phyloP scores from a whole-genome alignment of 2,329 filamentous ascomycete genomes.

The Pseudovirgaria hyperparasitica region DNA sequence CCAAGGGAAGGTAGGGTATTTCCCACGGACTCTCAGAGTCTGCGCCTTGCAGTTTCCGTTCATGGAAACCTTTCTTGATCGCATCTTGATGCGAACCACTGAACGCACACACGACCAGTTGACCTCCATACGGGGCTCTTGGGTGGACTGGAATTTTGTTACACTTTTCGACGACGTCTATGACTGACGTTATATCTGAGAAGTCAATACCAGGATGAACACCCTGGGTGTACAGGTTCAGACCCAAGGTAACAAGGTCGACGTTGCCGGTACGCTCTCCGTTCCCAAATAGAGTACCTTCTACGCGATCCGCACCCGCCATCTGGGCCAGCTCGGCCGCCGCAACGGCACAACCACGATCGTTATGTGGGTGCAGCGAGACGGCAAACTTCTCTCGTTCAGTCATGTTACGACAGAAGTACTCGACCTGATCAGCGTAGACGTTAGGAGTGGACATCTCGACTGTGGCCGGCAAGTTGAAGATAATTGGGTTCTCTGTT shows the following conservation, averaged over 20 bases:
- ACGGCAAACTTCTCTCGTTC: constrained; percentile 81
- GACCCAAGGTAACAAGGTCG: constrained; percentile 78
- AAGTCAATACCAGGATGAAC: constrained; percentile 79
- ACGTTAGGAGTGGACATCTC: constrained; percentile 92
- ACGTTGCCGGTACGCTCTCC: constrained; percentile 94
- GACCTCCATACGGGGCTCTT: constrained; percentile 79
- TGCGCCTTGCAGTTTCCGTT: constrained; percentile 48
- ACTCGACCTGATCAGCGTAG: constrained; percentile 93
- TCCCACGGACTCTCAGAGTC: constrained; percentile 60
- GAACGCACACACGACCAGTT: constrained; percentile 86
- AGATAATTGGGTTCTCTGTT: constrained; percentile 72
- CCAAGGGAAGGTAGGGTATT: constrained; percentile 83
- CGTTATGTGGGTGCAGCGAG: constrained; percentile 88
- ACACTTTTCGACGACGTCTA: constrained; percentile 79
- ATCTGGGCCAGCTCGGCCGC: constrained; percentile 89
- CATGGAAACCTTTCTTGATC: constrained; percentile 78
- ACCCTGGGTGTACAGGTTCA: constrained; percentile 94
- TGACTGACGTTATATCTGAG: constrained; percentile 73
- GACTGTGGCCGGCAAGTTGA: constrained; percentile 93
- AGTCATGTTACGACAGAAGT: constrained; percentile 75
- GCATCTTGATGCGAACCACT: constrained; percentile 89
- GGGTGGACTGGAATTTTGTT: constrained; percentile 92
- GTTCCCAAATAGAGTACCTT: constrained; percentile 89
- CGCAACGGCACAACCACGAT: constrained; percentile 78
- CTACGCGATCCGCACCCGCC: constrained; percentile 88